Base-by-base conservation (phyloP, 805 yeast genomes). In the Wickerhamiella hasegawae region DNA sequence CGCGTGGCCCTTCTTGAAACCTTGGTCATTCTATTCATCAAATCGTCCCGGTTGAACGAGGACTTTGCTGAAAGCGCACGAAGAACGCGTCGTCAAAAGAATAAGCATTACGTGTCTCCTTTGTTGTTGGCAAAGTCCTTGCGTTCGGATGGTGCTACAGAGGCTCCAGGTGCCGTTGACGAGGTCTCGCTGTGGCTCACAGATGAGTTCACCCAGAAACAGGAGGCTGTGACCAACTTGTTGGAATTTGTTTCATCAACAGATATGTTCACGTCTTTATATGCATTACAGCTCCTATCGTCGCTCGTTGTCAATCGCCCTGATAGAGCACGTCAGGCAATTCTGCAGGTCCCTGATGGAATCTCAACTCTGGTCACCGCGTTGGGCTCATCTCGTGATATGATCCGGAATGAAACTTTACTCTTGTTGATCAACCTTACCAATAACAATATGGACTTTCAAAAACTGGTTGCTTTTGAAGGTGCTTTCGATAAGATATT, bases 111-210 rank as follows among this genome's bases (percentile, higher is more conserved):
- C 40, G 31, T 38, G 15, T 49, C 55, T n/a, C 53, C 56, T 9
- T 42, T 53, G 21, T 35, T 39, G 18, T 92, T 42, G 46, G 69
- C 17, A 77, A 74, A 48, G 76, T 76, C 56, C 8, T 4, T 8
- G 23, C 32, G 15, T 4, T 87, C 87, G 10, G 76, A 76, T 48
- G 79, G 78, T 44, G 3, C 57, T 74, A 15, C 59, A 73, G 37
- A 34, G 69, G 54, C 62, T 4, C 50, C 53, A 17, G 45, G 19
- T 10, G 18, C 59, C 3, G 69, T 73, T 10, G 97, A 85, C 52
- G 93, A 83, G 48, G 80, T 90, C 44, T 80, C 95, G 1, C 58
- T 85, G 37, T 85, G 96, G 94, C 80, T 90, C 22, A 83, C 97
- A 0, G 98, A 90, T 56, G 96, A 83, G 48, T 62, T 90, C 46